These are phyloP conservation scores for Barbarea vulgaris DNA, from an alignment of 345 rosid species.

Conservation along the genomic window DNA sequence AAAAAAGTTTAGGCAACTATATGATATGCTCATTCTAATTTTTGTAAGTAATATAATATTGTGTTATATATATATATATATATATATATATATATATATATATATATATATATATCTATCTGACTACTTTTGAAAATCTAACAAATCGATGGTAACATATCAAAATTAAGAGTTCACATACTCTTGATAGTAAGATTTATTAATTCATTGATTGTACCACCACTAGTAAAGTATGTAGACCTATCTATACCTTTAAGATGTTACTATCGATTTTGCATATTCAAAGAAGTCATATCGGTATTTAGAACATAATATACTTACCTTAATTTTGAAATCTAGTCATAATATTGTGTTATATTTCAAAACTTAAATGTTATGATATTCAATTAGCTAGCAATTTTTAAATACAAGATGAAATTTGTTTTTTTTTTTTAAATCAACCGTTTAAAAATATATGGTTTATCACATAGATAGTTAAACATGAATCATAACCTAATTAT, in stretches of 20 bases:
- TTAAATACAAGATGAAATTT: not conserved
- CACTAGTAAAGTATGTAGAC: not conserved
- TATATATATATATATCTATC: too few relatives aligned
- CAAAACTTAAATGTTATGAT: not conserved
- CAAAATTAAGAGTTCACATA: not conserved
- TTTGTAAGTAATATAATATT: not conserved
- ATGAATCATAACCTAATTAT: not conserved
- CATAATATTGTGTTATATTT: not conserved
- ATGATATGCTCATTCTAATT: not conserved
- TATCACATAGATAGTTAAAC: not conserved
- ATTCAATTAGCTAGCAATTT: not conserved
- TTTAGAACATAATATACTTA: not conserved
- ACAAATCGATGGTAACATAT: not conserved
- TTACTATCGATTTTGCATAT: not conserved
- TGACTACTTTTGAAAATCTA: not conserved
- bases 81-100: too few relatives aligned
- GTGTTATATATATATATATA: too few relatives aligned
- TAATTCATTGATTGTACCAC: not conserved
- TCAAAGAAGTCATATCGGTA: not conserved
- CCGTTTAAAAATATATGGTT: not conserved
- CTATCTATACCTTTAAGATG: not conserved
- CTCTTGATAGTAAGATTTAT: not conserved
- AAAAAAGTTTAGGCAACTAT: not conserved
- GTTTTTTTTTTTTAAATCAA: not conserved
- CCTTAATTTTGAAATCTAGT: not conserved